Evolutionary conservation across 192 early-diverging fungal genomes (phyloP).

Genomic region (Coemansia sp.): DNA sequence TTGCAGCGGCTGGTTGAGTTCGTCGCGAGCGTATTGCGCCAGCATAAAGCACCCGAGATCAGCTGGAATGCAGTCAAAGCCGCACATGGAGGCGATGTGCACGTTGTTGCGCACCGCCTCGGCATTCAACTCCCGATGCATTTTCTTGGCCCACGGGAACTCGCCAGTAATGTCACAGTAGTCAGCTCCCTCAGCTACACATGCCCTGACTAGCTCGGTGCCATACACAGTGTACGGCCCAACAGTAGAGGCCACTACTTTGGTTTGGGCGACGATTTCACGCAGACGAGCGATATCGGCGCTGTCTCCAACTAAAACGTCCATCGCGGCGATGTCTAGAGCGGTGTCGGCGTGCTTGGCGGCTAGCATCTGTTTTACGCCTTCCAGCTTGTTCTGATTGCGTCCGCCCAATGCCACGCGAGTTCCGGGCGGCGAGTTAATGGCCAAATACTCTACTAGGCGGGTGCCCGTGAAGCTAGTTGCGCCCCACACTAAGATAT

Average conservation of each 20-base stretch:
- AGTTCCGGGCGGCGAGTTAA: conserved; percentile 51
- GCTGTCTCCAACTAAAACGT: conserved; percentile 72
- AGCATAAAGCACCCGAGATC: conserved; percentile 83
- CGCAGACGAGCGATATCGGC: conserved; percentile 61
- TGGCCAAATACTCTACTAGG: conserved; percentile 66
- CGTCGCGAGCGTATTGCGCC: conserved; percentile 54
- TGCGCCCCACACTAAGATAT: conserved; percentile 70
- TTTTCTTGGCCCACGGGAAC: conserved; percentile 59
- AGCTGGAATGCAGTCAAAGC: conserved; percentile 91
- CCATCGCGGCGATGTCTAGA: conserved; percentile 30
- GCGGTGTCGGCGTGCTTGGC: conserved; percentile 42
- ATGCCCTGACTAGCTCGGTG: conserved; percentile 56
- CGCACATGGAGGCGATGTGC: conserved; percentile 79
- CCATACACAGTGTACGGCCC: conserved; percentile 80
- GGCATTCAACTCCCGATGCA: conserved; percentile 69
- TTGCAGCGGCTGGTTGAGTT: conserved; percentile 53
- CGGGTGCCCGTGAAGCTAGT: conserved; percentile 81
- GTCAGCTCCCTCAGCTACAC: conserved; percentile 60
- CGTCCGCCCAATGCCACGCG: conserved; percentile 83
- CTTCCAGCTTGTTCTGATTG: conserved; percentile 63
- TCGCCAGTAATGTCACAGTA: conserved; percentile 95
- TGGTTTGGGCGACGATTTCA: conserved; percentile 59
- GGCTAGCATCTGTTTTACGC: conserved; percentile 55
- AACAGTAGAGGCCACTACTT: conserved; percentile 79
- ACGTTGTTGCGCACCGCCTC: conserved; percentile 63